phyloP scores from a whole-genome alignment of 345 rosid species.

The Eucalyptus victrix region DNA sequence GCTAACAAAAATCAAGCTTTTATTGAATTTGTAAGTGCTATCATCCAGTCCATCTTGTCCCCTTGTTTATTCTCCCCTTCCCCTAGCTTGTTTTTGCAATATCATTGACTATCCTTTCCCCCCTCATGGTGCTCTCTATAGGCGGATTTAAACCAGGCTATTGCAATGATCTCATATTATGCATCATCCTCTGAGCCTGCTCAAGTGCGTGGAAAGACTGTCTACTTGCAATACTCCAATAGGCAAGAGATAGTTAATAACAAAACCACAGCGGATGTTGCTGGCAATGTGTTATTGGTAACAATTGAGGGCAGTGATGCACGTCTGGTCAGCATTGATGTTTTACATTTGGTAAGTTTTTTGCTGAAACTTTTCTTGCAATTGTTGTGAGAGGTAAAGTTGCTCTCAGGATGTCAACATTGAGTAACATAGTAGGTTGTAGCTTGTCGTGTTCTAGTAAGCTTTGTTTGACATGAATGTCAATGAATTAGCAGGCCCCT shows the following conservation, averaged over 20 bases:
- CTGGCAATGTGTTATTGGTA: constrained; percentile 89
- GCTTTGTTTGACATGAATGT: constrained; percentile 82
- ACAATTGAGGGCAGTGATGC: constrained; percentile 95
- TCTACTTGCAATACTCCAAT: constrained; percentile 94
- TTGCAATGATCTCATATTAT: constrained; percentile 91
- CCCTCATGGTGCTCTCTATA: constrained; percentile 3
- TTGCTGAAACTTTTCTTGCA: constrained; percentile 2
- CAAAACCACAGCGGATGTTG: constrained; percentile 96
- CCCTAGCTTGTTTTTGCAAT: background rate
- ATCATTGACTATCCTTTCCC: background rate
- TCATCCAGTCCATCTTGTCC: background rate
- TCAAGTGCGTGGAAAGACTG: constrained; percentile 99
- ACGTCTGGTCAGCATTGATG: constrained; percentile 97
- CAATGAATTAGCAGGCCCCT: constrained; percentile 99
- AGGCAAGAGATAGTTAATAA: constrained; percentile 98
- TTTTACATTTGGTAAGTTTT: constrained; percentile 82
- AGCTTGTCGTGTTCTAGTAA: constrained; percentile 54
- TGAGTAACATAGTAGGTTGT: constrained; percentile 59
- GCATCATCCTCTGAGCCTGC: constrained; percentile 99
- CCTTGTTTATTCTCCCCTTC: background rate
- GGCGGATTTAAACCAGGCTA: constrained; percentile 98
- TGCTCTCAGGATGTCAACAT: constrained; percentile 13
- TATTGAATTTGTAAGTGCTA: constrained; percentile 81
- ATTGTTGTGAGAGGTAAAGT: constrained; percentile 17
- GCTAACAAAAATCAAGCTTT: constrained; percentile 97